phyloP scores from a whole-genome alignment of 2,329 filamentous ascomycete species.

The Ceratocystis huliohia region DNA sequence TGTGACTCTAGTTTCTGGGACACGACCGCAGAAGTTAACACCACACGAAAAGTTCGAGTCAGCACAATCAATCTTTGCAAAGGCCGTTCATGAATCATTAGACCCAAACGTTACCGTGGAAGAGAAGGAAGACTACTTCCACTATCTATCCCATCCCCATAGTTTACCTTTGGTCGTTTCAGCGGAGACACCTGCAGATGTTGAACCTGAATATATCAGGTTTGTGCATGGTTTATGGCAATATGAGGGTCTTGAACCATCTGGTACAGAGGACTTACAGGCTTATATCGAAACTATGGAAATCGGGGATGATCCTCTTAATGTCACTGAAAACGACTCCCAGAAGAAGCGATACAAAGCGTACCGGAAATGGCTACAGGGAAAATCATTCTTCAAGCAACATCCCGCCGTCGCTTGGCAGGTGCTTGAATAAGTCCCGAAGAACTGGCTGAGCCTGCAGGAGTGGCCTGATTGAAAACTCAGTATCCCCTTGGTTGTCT shows the following conservation, averaged over 20 bases:
- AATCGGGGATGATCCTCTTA: conserved; percentile 70
- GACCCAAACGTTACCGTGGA: conserved; percentile 66
- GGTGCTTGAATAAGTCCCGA: conserved; percentile 7
- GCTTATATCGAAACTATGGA: conserved; percentile 67
- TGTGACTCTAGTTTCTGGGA: conserved; percentile 21
- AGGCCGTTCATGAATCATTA: conserved; percentile 73
- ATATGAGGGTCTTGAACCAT: conserved; percentile 46
- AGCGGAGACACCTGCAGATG: conserved; percentile 48
- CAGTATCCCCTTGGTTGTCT: conserved; percentile 13
- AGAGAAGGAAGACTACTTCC: conserved; percentile 75
- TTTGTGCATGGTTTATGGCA: conserved; percentile 58
- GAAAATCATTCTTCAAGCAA: conserved; percentile 95
- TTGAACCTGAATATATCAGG: conserved; percentile 60
- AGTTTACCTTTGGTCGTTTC: conserved; percentile 73
- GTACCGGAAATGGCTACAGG: conserved; percentile 85
- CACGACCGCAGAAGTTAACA: conserved; percentile 6
- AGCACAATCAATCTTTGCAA: conserved; percentile 77
- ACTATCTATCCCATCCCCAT: conserved; percentile 80
- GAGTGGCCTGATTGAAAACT: not conserved
- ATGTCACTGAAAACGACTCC: conserved; percentile 74
- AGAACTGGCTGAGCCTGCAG: conserved; percentile 7
- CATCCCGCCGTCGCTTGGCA: conserved; percentile 43
- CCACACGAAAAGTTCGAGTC: conserved; percentile 58
- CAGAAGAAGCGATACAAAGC: conserved; percentile 93
- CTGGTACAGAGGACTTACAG: conserved; percentile 27